Conservation (phyloP, 108 stramenopile genomes). For the Nitzschia palea region DNA sequence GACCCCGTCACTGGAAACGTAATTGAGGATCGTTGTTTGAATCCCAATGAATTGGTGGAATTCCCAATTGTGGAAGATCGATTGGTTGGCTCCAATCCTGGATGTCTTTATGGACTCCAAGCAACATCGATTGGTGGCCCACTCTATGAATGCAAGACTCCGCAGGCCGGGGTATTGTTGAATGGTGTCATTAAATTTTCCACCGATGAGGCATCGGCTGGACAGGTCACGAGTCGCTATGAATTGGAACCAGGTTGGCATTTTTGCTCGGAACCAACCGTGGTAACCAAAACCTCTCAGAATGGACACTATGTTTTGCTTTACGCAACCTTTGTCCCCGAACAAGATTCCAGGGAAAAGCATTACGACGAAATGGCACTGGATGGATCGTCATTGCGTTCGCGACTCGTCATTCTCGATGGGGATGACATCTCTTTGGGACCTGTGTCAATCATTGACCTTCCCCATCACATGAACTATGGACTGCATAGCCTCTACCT, state of each 20-base stretch:
- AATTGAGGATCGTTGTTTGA: slow-evolving; percentile 24
- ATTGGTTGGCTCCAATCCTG: slow-evolving; percentile 1
- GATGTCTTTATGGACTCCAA: slow-evolving; percentile 6
- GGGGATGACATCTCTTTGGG: slow-evolving; percentile 26
- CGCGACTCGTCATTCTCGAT: slow-evolving; percentile 34
- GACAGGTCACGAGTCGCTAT: slow-evolving; percentile 31
- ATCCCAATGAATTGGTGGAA: slow-evolving; percentile 30
- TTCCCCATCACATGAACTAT: slow-evolving; percentile 35
- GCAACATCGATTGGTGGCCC: slow-evolving; percentile 38
- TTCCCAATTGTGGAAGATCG: slow-evolving; percentile 42
- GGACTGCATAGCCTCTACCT: slow-evolving; percentile 34
- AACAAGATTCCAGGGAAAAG: background rate
- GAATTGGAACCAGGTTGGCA: slow-evolving; percentile 14
- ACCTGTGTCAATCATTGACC: slow-evolving; percentile 17
- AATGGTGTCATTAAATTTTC: slow-evolving; percentile 44
- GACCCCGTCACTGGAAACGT: slow-evolving; percentile 7
- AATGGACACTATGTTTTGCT: slow-evolving; percentile 8
- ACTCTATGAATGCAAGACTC: slow-evolving; percentile 8
- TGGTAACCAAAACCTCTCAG: slow-evolving; percentile 26
- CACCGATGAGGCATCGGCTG: slow-evolving; percentile 16
- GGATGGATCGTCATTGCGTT: slow-evolving; percentile 2
- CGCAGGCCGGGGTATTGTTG: slow-evolving; percentile 28
- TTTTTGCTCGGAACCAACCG: slow-evolving; percentile 42
- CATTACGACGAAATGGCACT: slow-evolving; percentile 1
- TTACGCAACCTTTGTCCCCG: background rate